Evolutionary conservation across 805 yeast species (phyloP), one percentile per base, ranked within the genome.

Genomic region (Limtongozyma cylindracea): DNA sequence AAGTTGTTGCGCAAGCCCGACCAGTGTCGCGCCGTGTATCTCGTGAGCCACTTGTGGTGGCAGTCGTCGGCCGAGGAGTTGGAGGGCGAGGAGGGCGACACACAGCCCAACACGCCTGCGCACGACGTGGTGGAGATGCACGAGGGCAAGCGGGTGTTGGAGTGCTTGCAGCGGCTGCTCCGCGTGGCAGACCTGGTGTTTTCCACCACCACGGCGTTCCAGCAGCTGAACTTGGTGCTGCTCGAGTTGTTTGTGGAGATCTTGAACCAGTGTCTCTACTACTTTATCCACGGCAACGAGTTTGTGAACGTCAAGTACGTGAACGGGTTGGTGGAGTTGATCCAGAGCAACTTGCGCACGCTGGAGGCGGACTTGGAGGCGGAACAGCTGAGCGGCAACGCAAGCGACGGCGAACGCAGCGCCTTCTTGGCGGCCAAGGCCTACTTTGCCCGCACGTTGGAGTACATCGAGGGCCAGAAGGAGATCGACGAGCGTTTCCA

Each of bases 31-130:
- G 69, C 92, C 0, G 91, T 80, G 5, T 77, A 73, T 38, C 45
- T 63, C 23, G 82, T 93, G 19, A 68, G 92, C 1, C 95, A 88
- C 43, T 47, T 88, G 21, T 88, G 94, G 94, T 76, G 91, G 88
- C 72, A 84, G 36, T 65, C 15, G 15, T 5, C 5, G 15, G 6
- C 15, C n/a, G 32, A 20, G 14, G 21, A 18, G 3, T 25, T 27
- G 6, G 21, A 10, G 4, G 24, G 22, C 4, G 23, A 17, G n/a
- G 24, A 19, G 9, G 16, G 12, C 12, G 11, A 23, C 14, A 18
- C 13, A 5, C 8, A 9, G 20, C 5, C 10, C 7, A 17, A 21
- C 13, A 20, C 14, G 3, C 18, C 6, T 5, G 15, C 15, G 5
- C 5, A 13, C 6, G 15, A 13, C 5, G 6, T 6, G 6, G 6